phyloP scores from a whole-genome alignment of 202 grass and related monocot genomes.

The Carex sylvatica region DNA sequence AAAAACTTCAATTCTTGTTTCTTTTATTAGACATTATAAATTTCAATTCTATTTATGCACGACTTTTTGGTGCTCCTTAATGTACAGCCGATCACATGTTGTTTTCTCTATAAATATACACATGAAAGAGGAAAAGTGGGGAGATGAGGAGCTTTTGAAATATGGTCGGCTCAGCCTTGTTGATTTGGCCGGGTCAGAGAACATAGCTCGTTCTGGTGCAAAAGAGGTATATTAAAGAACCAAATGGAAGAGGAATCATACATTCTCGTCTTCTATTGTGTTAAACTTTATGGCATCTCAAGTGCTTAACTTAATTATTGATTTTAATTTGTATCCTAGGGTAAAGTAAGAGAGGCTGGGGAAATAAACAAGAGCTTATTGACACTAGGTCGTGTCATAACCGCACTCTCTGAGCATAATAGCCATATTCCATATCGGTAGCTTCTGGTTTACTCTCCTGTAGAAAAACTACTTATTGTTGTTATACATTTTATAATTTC shows the following conservation, averaged over 20 bases:
- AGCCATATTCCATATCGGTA: conserved; percentile 88
- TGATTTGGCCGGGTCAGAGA: conserved; percentile 93
- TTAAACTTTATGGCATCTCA: background rate
- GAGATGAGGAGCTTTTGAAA: conserved; percentile 68
- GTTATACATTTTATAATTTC: background rate
- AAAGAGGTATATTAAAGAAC: conserved; percentile 54
- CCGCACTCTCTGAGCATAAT: conserved; percentile 76
- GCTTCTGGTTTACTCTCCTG: background rate
- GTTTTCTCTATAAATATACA: conserved; percentile 90
- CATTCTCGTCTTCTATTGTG: background rate
- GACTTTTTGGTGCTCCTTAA: conserved; percentile 15
- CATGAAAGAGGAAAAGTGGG: conserved; percentile 60
- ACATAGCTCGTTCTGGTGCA: conserved; percentile 74
- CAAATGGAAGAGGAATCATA: background rate
- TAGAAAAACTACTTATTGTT: background rate
- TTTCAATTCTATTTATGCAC: background rate
- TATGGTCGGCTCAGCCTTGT: conserved; percentile 87
- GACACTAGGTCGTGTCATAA: conserved; percentile 91
- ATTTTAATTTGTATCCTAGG: conserved; percentile 42
- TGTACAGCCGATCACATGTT: conserved; percentile 79
- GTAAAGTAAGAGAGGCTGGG: conserved; percentile 83
- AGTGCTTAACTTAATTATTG: background rate
- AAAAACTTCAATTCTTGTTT: background rate
- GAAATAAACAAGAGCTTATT: conserved; percentile 92
- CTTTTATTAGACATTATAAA: background rate